Base-by-base conservation (phyloP, 441 rosid genomes). In the Euphorbia celastroides region DNA sequence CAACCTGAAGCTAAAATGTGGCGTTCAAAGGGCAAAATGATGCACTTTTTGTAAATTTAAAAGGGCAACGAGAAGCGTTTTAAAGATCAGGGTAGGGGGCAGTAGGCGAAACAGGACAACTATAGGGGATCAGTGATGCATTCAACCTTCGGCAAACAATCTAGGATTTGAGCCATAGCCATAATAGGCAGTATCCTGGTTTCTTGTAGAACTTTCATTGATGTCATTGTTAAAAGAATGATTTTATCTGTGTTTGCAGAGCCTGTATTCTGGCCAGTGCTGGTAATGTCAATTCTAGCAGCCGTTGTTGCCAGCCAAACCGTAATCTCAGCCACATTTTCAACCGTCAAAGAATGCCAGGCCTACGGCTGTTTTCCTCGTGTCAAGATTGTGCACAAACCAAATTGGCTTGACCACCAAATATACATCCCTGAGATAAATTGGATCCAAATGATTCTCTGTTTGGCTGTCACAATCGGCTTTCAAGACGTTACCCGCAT, bases 291-390 rank as follows among this genome's bases (percentile, higher is more conserved):
- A 62, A 85, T 79, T 78, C 77, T 88, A 65, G 89, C 92, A 74
- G 85, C 96, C 66, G 80, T 86, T 68, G 89, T 93, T 57, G 84
- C 96, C 19, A 84, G 98, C 76, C 96, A 88, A 75, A 87, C 98
- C 59, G 83, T 82, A 68, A 79, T 93, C 73, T 84, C 84, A 65
- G 85, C 84, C 54, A 84, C 94, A 32, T 93, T 88, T 82, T 81
- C 97, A 26, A 81, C 83, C 36, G 86, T 87, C 70, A 85, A 87
- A 72, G 94, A 93, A 76, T 86, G 91, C 83, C 83, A 83, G 20
- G 87, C 94, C 50, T 75, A 86, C 36, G 96, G 98, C 69, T 93
- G 98, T 74, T 93, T 93, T 73, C 98, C 97, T 52, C 92, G 91
- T 0, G 79, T 90, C 82, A 93, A 93, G 85, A 78, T 93, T 71